phyloP scores from a whole-genome alignment of 805 yeast species.

The Wickerhamiella qilinensis region DNA sequence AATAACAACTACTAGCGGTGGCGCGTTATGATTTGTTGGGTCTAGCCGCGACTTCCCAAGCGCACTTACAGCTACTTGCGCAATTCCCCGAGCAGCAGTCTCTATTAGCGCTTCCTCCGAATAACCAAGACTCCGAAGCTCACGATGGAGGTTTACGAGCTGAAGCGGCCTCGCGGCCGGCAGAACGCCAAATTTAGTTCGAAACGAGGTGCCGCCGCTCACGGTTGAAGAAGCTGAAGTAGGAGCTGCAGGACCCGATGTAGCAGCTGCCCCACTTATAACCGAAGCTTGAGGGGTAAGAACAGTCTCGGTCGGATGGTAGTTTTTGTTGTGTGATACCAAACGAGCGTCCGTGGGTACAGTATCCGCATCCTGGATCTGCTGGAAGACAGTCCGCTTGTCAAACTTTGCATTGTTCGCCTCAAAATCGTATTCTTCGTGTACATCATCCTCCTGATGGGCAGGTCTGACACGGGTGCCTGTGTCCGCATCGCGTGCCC shows the following conservation, averaged over 20 bases:
- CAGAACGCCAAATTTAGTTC: conserved; percentile 5
- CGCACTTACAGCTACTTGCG: conserved; percentile 39
- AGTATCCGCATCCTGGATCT: conserved; percentile 48
- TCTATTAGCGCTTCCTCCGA: conserved; percentile 36
- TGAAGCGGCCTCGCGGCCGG: conserved; percentile 49
- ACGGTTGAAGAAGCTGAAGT: conserved; percentile 14
- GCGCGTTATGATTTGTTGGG: conserved; percentile 54
- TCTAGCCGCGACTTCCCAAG: conserved; percentile 57
- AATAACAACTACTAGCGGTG: conserved; percentile 57
- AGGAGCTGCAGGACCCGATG: conserved; percentile 44
- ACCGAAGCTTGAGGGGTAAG: no score
- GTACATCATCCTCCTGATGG: conserved; percentile 7
- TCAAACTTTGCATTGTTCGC: conserved; percentile 70
- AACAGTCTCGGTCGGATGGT: conserved; percentile 63
- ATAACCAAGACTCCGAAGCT: conserved; percentile 37
- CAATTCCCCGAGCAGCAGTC: conserved; percentile 51
- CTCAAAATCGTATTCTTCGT: conserved; percentile 72
- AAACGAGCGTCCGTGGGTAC: conserved; percentile 44
- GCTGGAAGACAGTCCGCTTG: conserved; percentile 62
- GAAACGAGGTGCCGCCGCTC: conserved; percentile 2
- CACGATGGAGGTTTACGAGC: conserved; percentile 55
- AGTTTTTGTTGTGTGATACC: conserved; percentile 60
- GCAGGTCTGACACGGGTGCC: background rate
- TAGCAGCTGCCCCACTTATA: no score
- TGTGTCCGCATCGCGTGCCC: conserved; percentile 3